Evolutionary conservation across 306 rosid genomes (phyloP), one percentile per base, ranked within the genome.

Genomic region (Cotoneaster glaucophyllus): DNA sequence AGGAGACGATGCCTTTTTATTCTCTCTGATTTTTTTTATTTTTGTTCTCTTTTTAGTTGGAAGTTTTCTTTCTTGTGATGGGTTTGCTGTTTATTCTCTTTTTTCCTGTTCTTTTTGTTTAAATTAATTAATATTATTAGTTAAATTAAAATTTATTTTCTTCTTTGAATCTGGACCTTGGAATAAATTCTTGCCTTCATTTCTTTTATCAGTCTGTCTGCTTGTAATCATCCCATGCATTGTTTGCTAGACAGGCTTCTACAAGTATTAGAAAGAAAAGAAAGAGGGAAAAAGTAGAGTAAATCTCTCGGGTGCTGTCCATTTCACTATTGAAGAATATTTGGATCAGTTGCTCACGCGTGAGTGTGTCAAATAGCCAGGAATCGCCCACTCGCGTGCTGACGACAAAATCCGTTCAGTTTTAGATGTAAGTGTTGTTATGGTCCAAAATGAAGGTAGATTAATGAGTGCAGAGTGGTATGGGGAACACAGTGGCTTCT

Each of bases 181-280:
- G 91, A 87, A 94, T 88, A 77, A 87, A 84, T 90, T 87, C 86
- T 69, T 61, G 80, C 81, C 80, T 81, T 85, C 70, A 81, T 70
- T 85, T 76, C 86, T 80, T 83, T 61, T 81, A 81, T 70, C 86
- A 64, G 41, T 75, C 84, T 80, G 82, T 81, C 76, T 75, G 73
- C 74, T 64, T 78, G 67, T 57, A 78, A 52, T 71, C 76, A 78
- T 41, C 73, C 61, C 53, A 34, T 57, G 70, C 65, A 57, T 48
- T 70, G 77, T 61, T 44, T 74, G 24, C 54, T 67, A 44, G 69
- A 32, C 54, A 45, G 76, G 63, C 80, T 83, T 44, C 59, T 39
- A 63, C 76, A 39, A 73, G 78, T 80, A 74, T 84, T 85, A 3
- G 66, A 28, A 25, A 61, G 14, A 57, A 58, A 58, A 5, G 53